Evolutionary conservation across 305 asterid species (phyloP).

Genomic region (Plantago coronopus): DNA sequence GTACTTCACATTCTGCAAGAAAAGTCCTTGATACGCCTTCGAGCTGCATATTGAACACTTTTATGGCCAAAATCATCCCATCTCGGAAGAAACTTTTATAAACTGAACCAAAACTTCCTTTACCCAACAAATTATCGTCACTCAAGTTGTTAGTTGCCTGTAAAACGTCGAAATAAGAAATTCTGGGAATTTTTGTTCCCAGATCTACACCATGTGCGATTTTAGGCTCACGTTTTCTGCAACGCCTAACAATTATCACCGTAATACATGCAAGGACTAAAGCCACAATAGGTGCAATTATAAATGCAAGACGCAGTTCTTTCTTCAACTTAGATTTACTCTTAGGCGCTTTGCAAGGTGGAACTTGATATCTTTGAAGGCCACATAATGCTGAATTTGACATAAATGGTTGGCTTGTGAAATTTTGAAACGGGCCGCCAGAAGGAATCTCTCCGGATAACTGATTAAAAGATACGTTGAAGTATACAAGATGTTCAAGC

Average conservation of each 20-base stretch:
- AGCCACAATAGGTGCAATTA: conserved; percentile 11
- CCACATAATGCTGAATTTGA: conserved; percentile 33
- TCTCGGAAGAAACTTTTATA: no score
- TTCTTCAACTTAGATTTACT: neutral
- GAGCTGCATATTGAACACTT: no score
- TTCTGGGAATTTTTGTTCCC: no score
- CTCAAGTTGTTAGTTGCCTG: no score
- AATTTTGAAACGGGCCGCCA: conserved; percentile 27
- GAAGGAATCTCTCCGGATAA: conserved; percentile 37
- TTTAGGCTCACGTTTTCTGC: conserved; percentile 12
- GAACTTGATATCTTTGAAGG: conserved; percentile 17
- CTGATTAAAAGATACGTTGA: conserved; percentile 32
- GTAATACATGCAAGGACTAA: conserved; percentile 15
- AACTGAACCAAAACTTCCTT: no score
- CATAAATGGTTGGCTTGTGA: conserved; percentile 31
- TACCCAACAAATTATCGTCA: no score
- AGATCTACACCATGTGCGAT: no score
- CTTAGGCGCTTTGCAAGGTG: neutral
- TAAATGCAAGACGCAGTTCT: conserved; percentile 7
- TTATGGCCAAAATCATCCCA: no score
- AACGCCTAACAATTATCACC: conserved; percentile 17
- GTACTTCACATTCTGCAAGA: no score
- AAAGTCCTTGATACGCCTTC: no score
- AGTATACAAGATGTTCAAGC: conserved; percentile 11
- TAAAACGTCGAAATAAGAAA: no score